Conservation (phyloP, 129 eudicot species). For the Escallonia herrerae region DNA sequence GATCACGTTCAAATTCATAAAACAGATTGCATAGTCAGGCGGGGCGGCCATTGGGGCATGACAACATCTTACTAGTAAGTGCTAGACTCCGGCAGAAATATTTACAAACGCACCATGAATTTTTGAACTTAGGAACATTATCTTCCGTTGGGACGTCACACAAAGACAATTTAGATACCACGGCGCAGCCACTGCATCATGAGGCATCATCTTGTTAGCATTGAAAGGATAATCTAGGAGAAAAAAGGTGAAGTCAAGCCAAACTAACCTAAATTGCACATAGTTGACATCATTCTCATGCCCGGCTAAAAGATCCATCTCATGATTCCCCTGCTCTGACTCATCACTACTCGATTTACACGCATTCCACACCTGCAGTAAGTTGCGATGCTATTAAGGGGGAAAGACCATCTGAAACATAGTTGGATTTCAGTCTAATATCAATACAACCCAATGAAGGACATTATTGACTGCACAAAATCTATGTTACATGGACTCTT, state of each 20-base stretch:
- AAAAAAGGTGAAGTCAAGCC: neutral
- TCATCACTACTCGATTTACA: slow-evolving; percentile 73
- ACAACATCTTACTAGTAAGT: no score
- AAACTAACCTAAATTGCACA: slow-evolving; percentile 81
- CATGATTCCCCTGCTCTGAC: slow-evolving; percentile 82
- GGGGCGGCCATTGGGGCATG: no score
- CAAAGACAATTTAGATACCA: slow-evolving; percentile 42
- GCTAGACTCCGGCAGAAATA: neutral
- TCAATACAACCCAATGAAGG: slow-evolving; percentile 1
- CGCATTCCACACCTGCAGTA: slow-evolving; percentile 91
- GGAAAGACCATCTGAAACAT: neutral
- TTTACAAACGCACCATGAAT: slow-evolving; percentile 53
- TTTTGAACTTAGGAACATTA: slow-evolving; percentile 62
- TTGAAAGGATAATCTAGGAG: neutral
- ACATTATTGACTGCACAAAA: neutral
- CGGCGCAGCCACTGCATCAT: slow-evolving; percentile 86
- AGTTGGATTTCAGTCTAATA: neutral
- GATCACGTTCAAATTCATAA: neutral
- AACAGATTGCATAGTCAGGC: neutral
- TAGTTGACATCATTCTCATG: slow-evolving; percentile 98
- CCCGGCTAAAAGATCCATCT: slow-evolving; percentile 87
- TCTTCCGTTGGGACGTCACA: slow-evolving; percentile 79
- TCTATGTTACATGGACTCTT: no score
- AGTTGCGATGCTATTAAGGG: slow-evolving; percentile 4
- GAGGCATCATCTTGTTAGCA: slow-evolving; percentile 18